phyloP scores from a whole-genome alignment of 2,329 filamentous ascomycete species.

The Hymenoscyphus fraxineus region DNA sequence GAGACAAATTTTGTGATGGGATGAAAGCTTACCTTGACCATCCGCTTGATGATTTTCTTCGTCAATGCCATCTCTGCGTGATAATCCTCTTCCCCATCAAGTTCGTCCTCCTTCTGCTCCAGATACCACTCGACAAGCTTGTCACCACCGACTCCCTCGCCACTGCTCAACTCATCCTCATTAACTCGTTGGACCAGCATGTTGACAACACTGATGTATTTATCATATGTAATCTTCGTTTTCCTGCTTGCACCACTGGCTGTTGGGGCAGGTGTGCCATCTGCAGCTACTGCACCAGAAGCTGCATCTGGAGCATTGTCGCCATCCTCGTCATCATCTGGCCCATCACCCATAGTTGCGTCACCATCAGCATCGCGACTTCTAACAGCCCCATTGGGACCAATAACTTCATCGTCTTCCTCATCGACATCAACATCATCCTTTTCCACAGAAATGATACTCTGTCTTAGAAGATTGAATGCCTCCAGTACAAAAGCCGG shows the following conservation, averaged over 20 bases:
- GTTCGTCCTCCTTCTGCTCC: conserved; percentile 80
- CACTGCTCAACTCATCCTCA: conserved; percentile 70
- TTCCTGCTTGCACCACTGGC: conserved; percentile 40
- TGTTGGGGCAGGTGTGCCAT: conserved; percentile 27
- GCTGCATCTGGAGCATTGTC: conserved; percentile 33
- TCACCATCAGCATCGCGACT: conserved; percentile 45
- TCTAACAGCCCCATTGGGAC: conserved; percentile 44
- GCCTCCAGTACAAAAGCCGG: conserved; percentile 86
- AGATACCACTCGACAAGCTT: conserved; percentile 85
- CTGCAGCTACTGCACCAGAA: conserved; percentile 23
- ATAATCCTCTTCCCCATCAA: conserved; percentile 77
- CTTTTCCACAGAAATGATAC: conserved; percentile 96
- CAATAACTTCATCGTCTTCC: conserved; percentile 57
- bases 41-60: conserved; percentile 85
- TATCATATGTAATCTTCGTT: conserved; percentile 92
- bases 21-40: conserved; percentile 71
- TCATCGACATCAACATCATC: conserved; percentile 94
- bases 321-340: conserved; percentile 46
- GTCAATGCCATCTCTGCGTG: conserved; percentile 69
- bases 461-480: conserved; percentile 84
- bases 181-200: conserved; percentile 77
- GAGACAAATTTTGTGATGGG: background rate
- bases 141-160: conserved; percentile 82
- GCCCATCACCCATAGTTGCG: conserved; percentile 48
- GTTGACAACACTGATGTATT: conserved; percentile 89